Conservation (phyloP, 2,329 filamentous ascomycete species). For the Aulographum hederae region DNA sequence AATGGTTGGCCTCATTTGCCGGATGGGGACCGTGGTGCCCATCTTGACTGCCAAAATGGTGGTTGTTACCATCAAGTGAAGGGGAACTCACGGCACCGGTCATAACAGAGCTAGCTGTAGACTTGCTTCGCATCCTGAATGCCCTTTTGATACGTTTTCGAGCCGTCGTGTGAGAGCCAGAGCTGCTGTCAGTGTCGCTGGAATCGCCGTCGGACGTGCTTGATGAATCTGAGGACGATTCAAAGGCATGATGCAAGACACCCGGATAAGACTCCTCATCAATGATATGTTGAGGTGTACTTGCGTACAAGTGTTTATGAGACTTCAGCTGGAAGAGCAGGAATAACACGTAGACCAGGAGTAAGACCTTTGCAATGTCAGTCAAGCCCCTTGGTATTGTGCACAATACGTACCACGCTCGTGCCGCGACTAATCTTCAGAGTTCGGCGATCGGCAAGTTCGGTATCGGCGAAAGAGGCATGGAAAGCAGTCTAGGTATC, state of each 20-base stretch:
- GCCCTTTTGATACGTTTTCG: slow-evolving; percentile 61
- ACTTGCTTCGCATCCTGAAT: slow-evolving; percentile 60
- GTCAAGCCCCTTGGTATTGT: slow-evolving; percentile 5
- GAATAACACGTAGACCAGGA: slow-evolving; percentile 69
- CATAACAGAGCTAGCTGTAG: slow-evolving; percentile 52
- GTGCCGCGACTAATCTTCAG: slow-evolving; percentile 79
- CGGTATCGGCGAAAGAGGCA: slow-evolving; percentile 53
- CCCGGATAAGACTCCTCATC: slow-evolving; percentile 82
- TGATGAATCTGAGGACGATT: slow-evolving; percentile 41
- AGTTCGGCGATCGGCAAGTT: slow-evolving; percentile 48
- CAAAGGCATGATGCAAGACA: slow-evolving; percentile 64
- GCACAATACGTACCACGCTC: slow-evolving; percentile 47
- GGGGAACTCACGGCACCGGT: slow-evolving; percentile 29
- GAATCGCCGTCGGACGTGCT: slow-evolving; percentile 26
- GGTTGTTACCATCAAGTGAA: too few species aligned
- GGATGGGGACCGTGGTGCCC: too few species aligned
- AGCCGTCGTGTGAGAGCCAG: slow-evolving; percentile 52
- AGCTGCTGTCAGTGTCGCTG: slow-evolving; percentile 35
- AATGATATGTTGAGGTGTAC: slow-evolving; percentile 80
- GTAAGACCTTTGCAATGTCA: slow-evolving; percentile 37
- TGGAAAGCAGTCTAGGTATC: slow-evolving; percentile 64
- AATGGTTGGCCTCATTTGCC: slow-evolving; percentile 8
- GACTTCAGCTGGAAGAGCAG: slow-evolving; percentile 84
- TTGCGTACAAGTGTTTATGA: slow-evolving; percentile 81
- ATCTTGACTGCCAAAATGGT: slow-evolving; percentile 24